Evolutionary conservation across 345 rosid species (phyloP).

Genomic region (Firmiana major): DNA sequence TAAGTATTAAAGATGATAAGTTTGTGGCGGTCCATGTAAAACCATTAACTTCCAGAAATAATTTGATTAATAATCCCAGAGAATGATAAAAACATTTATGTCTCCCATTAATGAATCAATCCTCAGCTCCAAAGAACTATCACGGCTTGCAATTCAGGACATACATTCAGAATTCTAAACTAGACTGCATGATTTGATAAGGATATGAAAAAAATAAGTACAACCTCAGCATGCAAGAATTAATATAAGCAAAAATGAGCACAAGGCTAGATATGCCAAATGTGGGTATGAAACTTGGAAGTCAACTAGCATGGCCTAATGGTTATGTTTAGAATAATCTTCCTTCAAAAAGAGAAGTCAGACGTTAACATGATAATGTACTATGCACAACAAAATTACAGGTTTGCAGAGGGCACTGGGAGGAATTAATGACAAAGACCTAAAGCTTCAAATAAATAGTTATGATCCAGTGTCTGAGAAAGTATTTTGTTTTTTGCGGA

Average conservation of each 20-base stretch:
- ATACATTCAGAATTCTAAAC: background rate
- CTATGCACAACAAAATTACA: background rate
- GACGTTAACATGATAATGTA: background rate
- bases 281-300: background rate
- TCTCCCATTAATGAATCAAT: background rate
- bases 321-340: background rate
- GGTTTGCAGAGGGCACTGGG: background rate
- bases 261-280: too few relatives aligned
- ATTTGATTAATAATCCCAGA: background rate
- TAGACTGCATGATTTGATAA: background rate
- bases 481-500: background rate
- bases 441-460: background rate
- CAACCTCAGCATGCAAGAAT: background rate
- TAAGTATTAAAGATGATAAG: slow-evolving; percentile 7
- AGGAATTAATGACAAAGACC: background rate
- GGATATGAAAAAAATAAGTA: background rate
- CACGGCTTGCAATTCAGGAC: background rate
- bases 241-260: background rate
- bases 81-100: background rate
- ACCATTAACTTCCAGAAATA: background rate
- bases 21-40: background rate
- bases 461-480: background rate
- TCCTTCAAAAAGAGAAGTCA: background rate
- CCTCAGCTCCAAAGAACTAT: background rate
- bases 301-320: background rate